These are phyloP conservation scores for Zelopaecilomyces penicillatus DNA, from an alignment of 2,329 filamentous ascomycete genomes.

Conservation along the genomic window DNA sequence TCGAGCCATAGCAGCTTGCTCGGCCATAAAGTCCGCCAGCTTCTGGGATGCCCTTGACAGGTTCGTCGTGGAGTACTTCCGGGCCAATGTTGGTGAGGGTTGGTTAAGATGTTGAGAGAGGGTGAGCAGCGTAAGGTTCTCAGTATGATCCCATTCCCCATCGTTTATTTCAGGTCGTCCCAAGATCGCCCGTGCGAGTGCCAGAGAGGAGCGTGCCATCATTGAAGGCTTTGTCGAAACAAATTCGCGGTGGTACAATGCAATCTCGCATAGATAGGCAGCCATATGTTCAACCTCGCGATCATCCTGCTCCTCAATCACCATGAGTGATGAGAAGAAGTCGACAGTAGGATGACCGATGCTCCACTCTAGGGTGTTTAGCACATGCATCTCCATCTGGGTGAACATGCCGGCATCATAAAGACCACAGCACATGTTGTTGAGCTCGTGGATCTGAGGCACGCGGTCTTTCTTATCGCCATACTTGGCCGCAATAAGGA, in stretches of 20 bases:
- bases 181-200: slow-evolving; percentile 78
- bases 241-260: slow-evolving; percentile 93
- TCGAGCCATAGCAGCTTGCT: slow-evolving; percentile 48
- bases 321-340: slow-evolving; percentile 81
- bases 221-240: slow-evolving; percentile 86
- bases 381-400: slow-evolving; percentile 99
- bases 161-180: slow-evolving; percentile 68
- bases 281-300: slow-evolving; percentile 91
- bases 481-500: slow-evolving; percentile 96
- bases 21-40: slow-evolving; percentile 50
- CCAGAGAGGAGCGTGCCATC: slow-evolving; percentile 80
- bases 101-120: slow-evolving; percentile 52
- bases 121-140: slow-evolving; percentile 56
- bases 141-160: slow-evolving; percentile 66
- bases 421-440: slow-evolving; percentile 97
- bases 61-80: slow-evolving; percentile 50
- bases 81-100: slow-evolving; percentile 48
- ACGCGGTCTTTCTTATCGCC: slow-evolving; percentile 98
- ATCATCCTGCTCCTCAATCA: slow-evolving; percentile 70
- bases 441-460: slow-evolving; percentile 92
- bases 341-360: slow-evolving; percentile 95
- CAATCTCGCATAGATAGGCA: slow-evolving; percentile 88
- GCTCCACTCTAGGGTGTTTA: slow-evolving; percentile 94
- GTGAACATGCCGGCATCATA: slow-evolving; percentile 99
- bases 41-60: slow-evolving; percentile 46